phyloP scores from a whole-genome alignment of 352 stramenopile genomes.

The Pythium scleroteichum region DNA sequence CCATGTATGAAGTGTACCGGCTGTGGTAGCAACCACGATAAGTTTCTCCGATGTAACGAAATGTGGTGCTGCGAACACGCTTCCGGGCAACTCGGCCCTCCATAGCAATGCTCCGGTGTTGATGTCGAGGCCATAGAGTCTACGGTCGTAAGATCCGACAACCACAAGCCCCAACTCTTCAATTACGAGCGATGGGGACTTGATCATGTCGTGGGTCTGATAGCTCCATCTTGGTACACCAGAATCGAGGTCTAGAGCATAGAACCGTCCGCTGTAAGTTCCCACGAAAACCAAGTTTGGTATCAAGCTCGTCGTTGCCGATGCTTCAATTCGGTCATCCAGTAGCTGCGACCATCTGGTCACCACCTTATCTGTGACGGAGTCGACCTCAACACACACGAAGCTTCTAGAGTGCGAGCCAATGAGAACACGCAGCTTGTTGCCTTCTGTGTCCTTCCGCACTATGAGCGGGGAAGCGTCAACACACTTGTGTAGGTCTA shows the following conservation, averaged over 20 bases:
- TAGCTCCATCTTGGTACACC: slow-evolving; percentile 40
- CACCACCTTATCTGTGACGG: not conserved
- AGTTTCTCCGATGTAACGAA: slow-evolving; percentile 25
- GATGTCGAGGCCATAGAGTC: slow-evolving; percentile 41
- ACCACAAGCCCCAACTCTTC: slow-evolving; percentile 43
- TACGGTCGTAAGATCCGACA: slow-evolving; percentile 51
- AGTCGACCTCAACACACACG: slow-evolving; percentile 43
- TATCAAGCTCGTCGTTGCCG: slow-evolving; percentile 37
- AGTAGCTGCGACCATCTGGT: slow-evolving; percentile 44
- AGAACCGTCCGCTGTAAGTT: slow-evolving; percentile 53
- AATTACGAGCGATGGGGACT: slow-evolving; percentile 48
- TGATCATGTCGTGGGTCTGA: slow-evolving; percentile 38
- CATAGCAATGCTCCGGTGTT: slow-evolving; percentile 29
- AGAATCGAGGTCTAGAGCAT: slow-evolving; percentile 40
- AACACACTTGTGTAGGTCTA: slow-evolving; percentile 60
- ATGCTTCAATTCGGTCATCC: slow-evolving; percentile 62
- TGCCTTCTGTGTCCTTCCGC: not conserved
- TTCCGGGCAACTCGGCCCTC: slow-evolving; percentile 36
- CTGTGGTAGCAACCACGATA: slow-evolving; percentile 46
- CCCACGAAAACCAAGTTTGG: slow-evolving; percentile 44
- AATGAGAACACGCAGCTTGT: slow-evolving; percentile 33
- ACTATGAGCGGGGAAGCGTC: slow-evolving; percentile 64
- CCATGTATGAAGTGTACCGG: slow-evolving; percentile 28
- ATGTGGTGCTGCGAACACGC: slow-evolving; percentile 50
- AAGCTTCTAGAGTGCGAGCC: slow-evolving; percentile 53